phyloP scores from a whole-genome alignment of 2,329 filamentous ascomycete genomes.

The Alternaria arborescens region DNA sequence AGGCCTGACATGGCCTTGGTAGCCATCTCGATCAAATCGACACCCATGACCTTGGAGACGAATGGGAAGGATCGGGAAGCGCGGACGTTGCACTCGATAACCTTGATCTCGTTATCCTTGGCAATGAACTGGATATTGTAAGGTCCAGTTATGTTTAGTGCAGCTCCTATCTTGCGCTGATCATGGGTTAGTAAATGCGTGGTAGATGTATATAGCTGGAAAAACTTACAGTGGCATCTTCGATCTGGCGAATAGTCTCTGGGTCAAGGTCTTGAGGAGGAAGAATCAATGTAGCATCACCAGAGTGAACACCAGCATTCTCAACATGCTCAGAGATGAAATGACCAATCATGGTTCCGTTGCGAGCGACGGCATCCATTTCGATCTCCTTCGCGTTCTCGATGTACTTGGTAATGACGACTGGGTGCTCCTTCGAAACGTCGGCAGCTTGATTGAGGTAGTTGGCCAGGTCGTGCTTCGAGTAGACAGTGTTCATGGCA shows the following conservation, averaged over 20 bases:
- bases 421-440: constrained; percentile 93
- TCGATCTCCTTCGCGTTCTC: constrained; percentile 99
- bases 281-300: constrained; percentile 93
- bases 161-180: constrained; percentile 84
- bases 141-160: constrained; percentile 93
- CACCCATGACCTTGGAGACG: constrained; percentile 97
- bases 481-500: constrained; percentile 99
- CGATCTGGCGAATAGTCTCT: constrained; percentile 55
- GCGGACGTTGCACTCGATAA: constrained; percentile 98
- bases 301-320: constrained; percentile 97
- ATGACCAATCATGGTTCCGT: constrained; percentile 89
- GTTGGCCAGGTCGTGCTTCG: constrained; percentile 85
- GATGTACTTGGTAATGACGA: constrained; percentile 99
- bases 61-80: constrained; percentile 97
- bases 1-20: constrained; percentile 94
- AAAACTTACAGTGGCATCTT: not conserved
- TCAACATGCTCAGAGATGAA: constrained; percentile 99
- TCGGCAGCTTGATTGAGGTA: constrained; percentile 91
- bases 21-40: constrained; percentile 97
- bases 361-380: constrained; percentile 95
- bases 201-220: not conserved
- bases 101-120: constrained; percentile 99
- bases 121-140: constrained; percentile 99
- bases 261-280: constrained; percentile 91
- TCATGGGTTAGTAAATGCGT: not conserved